Evolutionary conservation across 75 land plant species (phyloP).

Genomic region (Azolla pinnata): DNA sequence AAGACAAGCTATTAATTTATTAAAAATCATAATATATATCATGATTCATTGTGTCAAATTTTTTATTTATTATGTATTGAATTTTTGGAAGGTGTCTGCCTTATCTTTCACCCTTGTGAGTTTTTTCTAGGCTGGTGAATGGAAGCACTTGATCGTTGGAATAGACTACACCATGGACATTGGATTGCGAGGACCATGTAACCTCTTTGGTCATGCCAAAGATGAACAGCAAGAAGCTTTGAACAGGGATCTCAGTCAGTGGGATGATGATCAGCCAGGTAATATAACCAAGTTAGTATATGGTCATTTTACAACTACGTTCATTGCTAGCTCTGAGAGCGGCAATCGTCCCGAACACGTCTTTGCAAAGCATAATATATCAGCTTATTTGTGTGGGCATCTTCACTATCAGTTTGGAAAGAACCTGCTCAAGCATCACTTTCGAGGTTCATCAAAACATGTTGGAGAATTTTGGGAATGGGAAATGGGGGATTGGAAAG

Average conservation of each 20-base stretch:
- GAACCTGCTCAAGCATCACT: slow-evolving; percentile 24
- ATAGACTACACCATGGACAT: slow-evolving; percentile 38
- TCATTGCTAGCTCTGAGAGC: slow-evolving; percentile 36
- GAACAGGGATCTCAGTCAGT: slow-evolving; percentile 27
- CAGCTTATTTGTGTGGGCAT: slow-evolving; percentile 57
- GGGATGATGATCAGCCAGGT: slow-evolving; percentile 21
- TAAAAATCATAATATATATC: too few species aligned
- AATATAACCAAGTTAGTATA: slow-evolving; percentile 38
- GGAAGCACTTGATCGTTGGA: slow-evolving; percentile 41
- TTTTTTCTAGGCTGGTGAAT: slow-evolving; percentile 23
- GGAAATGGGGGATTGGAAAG: slow-evolving; percentile 63
- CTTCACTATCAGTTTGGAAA: slow-evolving; percentile 16
- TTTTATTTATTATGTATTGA: too few species aligned
- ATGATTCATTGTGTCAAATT: too few species aligned
- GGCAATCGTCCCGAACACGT: slow-evolving; percentile 38
- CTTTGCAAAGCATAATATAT: slow-evolving; percentile 30
- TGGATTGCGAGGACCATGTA: slow-evolving; percentile 52
- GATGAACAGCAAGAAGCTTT: slow-evolving; percentile 18
- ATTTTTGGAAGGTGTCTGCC: too few species aligned
- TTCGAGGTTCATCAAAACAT: not conserved
- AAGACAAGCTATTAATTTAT: too few species aligned
- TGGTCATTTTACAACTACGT: slow-evolving; percentile 55
- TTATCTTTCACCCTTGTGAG: too few species aligned
- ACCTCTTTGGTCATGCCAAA: slow-evolving; percentile 52
- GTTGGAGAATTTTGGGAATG: slow-evolving; percentile 47